These are phyloP conservation scores for Sugiyamaella castrensis DNA, from an alignment of 1,139 yeast species.

Conservation along the genomic window DNA sequence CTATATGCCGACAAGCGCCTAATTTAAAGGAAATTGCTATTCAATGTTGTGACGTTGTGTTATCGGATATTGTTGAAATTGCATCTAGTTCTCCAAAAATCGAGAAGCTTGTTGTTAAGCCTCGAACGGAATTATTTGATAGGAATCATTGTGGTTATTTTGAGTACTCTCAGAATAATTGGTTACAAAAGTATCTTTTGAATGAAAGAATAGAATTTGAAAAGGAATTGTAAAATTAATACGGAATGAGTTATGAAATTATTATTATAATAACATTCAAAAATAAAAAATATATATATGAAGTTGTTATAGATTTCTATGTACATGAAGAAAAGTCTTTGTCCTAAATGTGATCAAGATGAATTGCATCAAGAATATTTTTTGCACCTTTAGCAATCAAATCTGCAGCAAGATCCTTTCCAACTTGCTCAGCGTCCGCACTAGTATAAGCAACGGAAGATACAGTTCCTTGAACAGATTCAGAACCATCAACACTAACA, in stretches of 20 bases:
- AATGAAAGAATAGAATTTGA: background rate
- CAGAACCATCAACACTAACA: conserved; percentile 78
- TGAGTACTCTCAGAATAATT: background rate
- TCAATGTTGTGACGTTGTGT: background rate
- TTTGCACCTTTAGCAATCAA: conserved; percentile 79
- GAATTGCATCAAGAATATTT: conserved; percentile 73
- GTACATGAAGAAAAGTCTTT: conserved; percentile 9
- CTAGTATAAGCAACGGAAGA: conserved; percentile 39
- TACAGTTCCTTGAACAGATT: conserved; percentile 57
- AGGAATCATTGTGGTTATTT: background rate
- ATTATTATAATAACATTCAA: background rate
- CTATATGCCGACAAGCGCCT: background rate
- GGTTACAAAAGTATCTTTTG: conserved; percentile 4
- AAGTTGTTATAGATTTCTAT: conserved; percentile 5
- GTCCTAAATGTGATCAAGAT: conserved; percentile 46
- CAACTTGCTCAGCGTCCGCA: conserved; percentile 69
- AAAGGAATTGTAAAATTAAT: background rate
- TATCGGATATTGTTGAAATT: background rate
- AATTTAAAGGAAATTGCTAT: conserved; percentile 1
- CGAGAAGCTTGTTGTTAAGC: background rate
- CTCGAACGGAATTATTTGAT: background rate
- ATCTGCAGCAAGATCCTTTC: conserved; percentile 63
- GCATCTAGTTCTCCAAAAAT: background rate
- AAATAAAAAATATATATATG: background rate
- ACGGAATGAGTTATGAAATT: background rate